phyloP scores from a whole-genome alignment of 2,329 filamentous ascomycete species.

The Diaporthe velutina region DNA sequence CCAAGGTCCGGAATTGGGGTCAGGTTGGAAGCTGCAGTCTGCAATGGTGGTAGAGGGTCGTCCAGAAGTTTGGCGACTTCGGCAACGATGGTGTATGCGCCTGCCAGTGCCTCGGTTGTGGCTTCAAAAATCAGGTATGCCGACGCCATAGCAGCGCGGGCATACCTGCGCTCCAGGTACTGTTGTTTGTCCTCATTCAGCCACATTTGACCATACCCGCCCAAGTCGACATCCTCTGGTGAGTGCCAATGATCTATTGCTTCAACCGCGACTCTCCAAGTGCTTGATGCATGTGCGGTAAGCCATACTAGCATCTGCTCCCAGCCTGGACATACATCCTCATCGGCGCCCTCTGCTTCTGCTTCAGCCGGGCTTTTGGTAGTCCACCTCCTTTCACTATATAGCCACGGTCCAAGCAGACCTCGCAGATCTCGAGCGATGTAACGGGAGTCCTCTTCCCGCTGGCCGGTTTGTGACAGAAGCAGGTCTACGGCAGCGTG shows the following conservation, averaged over 20 bases:
- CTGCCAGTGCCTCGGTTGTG: constrained; percentile 68
- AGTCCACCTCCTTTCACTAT: constrained; percentile 72
- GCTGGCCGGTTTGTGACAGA: constrained; percentile 66
- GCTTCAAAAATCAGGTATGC: constrained; percentile 76
- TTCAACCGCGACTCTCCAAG: constrained; percentile 73
- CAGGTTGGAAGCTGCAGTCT: constrained; percentile 61
- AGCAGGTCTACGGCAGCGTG: constrained; percentile 71
- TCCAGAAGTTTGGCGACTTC: constrained; percentile 73
- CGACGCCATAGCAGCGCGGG: constrained; percentile 75
- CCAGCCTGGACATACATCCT: constrained; percentile 70
- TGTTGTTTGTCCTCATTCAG: constrained; percentile 71
- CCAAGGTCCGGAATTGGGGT: constrained; percentile 54
- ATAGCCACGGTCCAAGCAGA: constrained; percentile 80
- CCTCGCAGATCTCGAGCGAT: constrained; percentile 76
- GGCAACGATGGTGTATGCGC: constrained; percentile 70
- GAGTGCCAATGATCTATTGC: constrained; percentile 81
- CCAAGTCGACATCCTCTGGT: constrained; percentile 77
- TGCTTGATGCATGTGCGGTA: constrained; percentile 66
- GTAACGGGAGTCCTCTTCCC: constrained; percentile 53
- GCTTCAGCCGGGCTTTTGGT: constrained; percentile 40
- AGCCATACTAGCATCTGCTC: constrained; percentile 79
- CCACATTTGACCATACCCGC: constrained; percentile 68
- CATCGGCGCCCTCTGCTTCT: constrained; percentile 43
- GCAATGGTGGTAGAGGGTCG: constrained; percentile 66
- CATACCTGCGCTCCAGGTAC: constrained; percentile 74